Evolutionary conservation across 441 rosid species (phyloP).

Genomic region (Populus tomentosa): DNA sequence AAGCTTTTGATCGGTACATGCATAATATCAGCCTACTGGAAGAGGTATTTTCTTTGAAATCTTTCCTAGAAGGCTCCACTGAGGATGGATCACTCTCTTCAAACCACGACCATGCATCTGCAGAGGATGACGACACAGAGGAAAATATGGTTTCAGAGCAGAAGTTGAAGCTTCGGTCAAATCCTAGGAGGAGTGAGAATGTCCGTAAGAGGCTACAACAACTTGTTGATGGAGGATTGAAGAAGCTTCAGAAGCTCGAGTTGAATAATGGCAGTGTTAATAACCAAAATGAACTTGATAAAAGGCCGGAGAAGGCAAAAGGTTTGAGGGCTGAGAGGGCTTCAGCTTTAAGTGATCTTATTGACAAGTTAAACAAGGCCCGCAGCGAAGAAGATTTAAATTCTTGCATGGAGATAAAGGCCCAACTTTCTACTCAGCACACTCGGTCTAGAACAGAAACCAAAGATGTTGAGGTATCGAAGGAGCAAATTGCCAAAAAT

Average conservation of each 20-base stretch:
- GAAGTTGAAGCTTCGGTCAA: conserved; percentile 48
- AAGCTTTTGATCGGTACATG: conserved; percentile 85
- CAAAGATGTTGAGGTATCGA: conserved; percentile 14
- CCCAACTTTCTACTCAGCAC: conserved; percentile 34
- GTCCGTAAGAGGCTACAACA: conserved; percentile 45
- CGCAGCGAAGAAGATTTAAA: conserved; percentile 77
- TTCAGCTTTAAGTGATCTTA: conserved; percentile 50
- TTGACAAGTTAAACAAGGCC: conserved; percentile 75
- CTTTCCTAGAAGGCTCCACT: conserved; percentile 31
- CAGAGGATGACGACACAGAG: conserved; percentile 27
- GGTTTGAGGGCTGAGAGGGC: conserved; percentile 42
- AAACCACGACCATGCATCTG: conserved; percentile 21
- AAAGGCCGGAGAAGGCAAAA: conserved; percentile 32
- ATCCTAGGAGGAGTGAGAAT: conserved; percentile 46
- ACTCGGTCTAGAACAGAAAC: conserved; percentile 18
- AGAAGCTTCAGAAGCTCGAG: conserved; percentile 44
- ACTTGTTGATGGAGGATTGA: conserved; percentile 56
- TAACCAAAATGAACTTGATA: conserved; percentile 29
- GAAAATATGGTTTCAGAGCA: conserved; percentile 31
- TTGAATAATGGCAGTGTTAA: conserved; percentile 13
- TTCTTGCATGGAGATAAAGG: conserved; percentile 60
- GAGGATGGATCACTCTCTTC: conserved; percentile 22
- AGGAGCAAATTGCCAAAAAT: conserved; percentile 23
- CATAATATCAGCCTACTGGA: conserved; percentile 67
- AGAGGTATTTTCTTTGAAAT: conserved; percentile 60